phyloP scores from a whole-genome alignment of 2,329 filamentous ascomycete species.

The Aspergillus aculeatus region DNA sequence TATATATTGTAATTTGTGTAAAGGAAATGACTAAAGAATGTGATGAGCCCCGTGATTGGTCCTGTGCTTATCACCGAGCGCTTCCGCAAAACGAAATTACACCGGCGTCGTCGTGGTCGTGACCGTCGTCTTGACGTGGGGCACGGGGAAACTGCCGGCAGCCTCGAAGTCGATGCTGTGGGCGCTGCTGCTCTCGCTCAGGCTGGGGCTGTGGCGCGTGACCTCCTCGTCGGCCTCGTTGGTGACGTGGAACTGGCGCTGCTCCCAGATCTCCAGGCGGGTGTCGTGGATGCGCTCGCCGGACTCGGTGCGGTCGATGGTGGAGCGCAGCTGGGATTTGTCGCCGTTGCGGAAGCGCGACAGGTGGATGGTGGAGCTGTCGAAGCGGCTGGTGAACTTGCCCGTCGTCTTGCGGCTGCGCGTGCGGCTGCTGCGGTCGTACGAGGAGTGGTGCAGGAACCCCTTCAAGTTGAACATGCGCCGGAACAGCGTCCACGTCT shows the following conservation, averaged over 20 bases:
- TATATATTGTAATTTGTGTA: not conserved
- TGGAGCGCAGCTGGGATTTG: constrained; percentile 8
- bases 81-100: not conserved
- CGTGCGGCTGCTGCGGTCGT: constrained; percentile 8
- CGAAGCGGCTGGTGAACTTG: constrained; percentile 9
- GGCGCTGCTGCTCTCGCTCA: constrained; percentile 1
- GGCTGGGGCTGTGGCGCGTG: not conserved
- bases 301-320: constrained; percentile 11
- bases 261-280: constrained; percentile 21
- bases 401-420: constrained; percentile 6
- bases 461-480: constrained; percentile 42
- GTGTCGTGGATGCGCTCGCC: constrained; percentile 12
- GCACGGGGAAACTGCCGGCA: not conserved
- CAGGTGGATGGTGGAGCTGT: constrained; percentile 14
- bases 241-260: constrained; percentile 21
- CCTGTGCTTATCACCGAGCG: not conserved
- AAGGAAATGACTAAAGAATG: not conserved
- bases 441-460: constrained; percentile 26
- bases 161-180: not conserved
- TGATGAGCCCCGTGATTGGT: no score
- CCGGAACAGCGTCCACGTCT: constrained; percentile 58
- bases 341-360: constrained; percentile 13
- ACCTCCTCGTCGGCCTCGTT: constrained; percentile 14
- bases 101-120: not conserved
- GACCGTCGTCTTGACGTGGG: not conserved